Evolutionary conservation across 1,284 basidiomycete genomes (phyloP), one percentile per base, ranked within the genome.

Genomic region (Porodaedalea pini): DNA sequence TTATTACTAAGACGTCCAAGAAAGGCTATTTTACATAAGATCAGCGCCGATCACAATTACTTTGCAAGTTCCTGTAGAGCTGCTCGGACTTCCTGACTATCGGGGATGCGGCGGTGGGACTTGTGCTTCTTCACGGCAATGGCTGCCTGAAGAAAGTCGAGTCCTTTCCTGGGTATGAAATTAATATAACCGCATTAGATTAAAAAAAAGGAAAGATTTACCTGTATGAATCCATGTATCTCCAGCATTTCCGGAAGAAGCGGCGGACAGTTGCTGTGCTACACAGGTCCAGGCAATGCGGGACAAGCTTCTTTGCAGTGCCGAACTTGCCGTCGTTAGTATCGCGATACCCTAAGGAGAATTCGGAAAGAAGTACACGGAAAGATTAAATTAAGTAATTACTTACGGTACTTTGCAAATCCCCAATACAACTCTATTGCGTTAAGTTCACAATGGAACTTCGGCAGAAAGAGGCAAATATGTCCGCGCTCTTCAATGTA

Each of bases 391-490:
- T 13, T 23, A 36, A 27, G 25, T 19, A 17, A 37, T 17, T 29
- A 63, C 61, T 59, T 51, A 64, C 60, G 47, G 27, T 45, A 65
- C 56, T 68, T 69, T 55, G 54, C 56, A 51, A 64, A 66, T 32
- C 58, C 60, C 64, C 64, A 66, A 2, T 62, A 61, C 62, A 64
- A 65, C 54, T 69, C 66, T 19, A 66, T 66, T 4, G 56, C 59
- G 40, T 63, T 64, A 11, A 66, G 51, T 48, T 66, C 63, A 51
- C 63, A 65, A 49, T 66, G 65, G 40, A 64, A 66, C 37, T 63
- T 64, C 0, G 54, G 62, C 8, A 66, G 47, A 49, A 65, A 63
- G 39, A 63, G 11, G 45, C 63, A 67, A 2, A 49, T 29, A 39
- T 68, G 65, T 11, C 63, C 64, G 1, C 19, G 34, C 8, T 40